A percentile compares a stretch with the other conserved stretches of the same genome.
phyloP scores from a whole-genome alignment of 148 eudicot species.

The Amaranthus palmeri region DNA sequence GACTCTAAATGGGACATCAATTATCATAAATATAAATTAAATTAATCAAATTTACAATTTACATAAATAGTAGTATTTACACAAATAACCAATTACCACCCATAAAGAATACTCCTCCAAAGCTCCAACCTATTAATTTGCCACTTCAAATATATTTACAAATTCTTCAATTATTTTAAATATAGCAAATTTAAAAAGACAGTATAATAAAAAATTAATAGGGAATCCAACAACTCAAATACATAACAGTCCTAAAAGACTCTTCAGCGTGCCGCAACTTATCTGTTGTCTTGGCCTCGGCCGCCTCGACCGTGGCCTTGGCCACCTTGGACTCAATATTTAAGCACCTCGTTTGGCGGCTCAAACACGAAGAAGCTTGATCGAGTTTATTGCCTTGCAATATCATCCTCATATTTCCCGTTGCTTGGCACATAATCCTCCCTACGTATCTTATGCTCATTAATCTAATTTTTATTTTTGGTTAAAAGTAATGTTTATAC shows the following conservation, averaged over 20 bases:
- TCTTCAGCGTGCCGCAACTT: slow-evolving; percentile 16
- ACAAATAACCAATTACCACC: too few relatives aligned
- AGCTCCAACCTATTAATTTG: too few relatives aligned
- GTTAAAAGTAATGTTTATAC: not conserved
- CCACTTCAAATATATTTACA: too few relatives aligned
- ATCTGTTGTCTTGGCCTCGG: not conserved
- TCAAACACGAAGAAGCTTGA: slow-evolving; percentile 6
- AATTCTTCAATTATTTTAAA: too few relatives aligned
- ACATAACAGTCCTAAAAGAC: slow-evolving; percentile 23
- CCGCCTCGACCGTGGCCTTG: not conserved
- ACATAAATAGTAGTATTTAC: too few relatives aligned
- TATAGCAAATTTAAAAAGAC: too few relatives aligned
- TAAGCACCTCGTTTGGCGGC: slow-evolving; percentile 4
- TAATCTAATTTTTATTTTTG: not conserved
- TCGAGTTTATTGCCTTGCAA: slow-evolving; percentile 10
- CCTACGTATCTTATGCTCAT: slow-evolving; percentile 24
- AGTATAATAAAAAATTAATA: not conserved
- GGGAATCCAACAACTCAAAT: slow-evolving; percentile 28
- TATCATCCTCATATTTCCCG: slow-evolving; percentile 7
- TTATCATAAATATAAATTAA: too few relatives aligned
- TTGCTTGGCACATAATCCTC: slow-evolving; percentile 20
- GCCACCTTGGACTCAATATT: not conserved
- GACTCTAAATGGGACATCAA: too few relatives aligned
- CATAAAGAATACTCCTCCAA: too few relatives aligned
- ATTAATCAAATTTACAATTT: too few relatives aligned